Evolutionary conservation across 306 rosid genomes (phyloP).

Genomic region (Nissolia schottii): DNA sequence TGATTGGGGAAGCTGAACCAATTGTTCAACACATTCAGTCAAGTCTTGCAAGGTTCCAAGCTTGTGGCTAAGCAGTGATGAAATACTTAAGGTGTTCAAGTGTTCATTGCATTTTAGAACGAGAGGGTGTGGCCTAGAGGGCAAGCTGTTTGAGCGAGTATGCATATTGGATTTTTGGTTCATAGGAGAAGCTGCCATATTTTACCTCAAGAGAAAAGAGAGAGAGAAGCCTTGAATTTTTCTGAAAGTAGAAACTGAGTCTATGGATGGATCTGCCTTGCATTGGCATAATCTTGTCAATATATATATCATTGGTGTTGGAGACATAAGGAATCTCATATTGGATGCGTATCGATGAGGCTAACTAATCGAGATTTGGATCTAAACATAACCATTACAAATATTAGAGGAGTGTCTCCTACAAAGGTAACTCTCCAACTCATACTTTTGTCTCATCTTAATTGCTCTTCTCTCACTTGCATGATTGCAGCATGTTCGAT

Average conservation of each 20-base stretch:
- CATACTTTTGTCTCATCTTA: not conserved
- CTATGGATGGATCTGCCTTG: constrained; percentile 2
- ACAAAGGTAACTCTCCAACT: constrained; percentile 20
- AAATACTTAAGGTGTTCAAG: constrained; percentile 15
- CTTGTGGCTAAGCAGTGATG: constrained; percentile 17
- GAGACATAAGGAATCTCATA: constrained; percentile 26
- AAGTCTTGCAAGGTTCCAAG: constrained; percentile 12
- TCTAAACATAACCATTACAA: not conserved
- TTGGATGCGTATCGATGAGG: not conserved
- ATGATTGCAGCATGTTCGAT: constrained; percentile 9
- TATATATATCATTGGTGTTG: constrained; percentile 13
- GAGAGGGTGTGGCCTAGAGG: constrained; percentile 23
- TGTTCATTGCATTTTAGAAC: constrained; percentile 21
- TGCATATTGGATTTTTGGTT: no score
- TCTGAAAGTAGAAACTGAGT: constrained; percentile 21
- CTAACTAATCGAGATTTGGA: constrained; percentile 27
- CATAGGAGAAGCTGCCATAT: constrained; percentile 33
- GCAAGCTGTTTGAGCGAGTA: constrained; percentile 30
- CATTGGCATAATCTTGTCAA: constrained; percentile 1
- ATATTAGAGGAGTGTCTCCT: constrained; percentile 14
- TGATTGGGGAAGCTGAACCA: constrained; percentile 4
- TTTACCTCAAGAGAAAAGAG: not conserved
- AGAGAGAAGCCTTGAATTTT: constrained; percentile 2
- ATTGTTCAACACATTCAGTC: constrained; percentile 12
- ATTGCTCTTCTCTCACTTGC: not conserved